Base-by-base conservation (phyloP, 441 rosid species). In the Erodium trifolium region DNA sequence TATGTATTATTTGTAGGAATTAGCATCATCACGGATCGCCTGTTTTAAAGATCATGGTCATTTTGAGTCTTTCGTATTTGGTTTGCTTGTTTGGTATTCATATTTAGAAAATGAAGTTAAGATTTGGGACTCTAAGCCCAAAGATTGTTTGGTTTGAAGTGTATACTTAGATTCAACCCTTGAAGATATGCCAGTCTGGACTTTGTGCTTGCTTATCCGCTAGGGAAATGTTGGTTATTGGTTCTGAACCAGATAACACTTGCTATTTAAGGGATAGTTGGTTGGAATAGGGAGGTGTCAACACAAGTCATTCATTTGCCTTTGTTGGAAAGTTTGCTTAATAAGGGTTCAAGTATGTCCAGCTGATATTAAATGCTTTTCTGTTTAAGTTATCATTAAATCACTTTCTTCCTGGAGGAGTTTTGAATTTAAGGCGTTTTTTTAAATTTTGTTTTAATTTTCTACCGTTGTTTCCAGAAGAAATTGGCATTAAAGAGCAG, bases 401-500 rank as follows among this genome's bases (percentile, higher is more conserved):
- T 51, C 59, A 41, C 59, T 5, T 53, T 14, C 18, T 16, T 5
- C 18, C 5, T 16, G 60, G 14, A 53, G 35, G 8, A 43, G 55
- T 17, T 62, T 55, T 55, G 18, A 35, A 7, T 55, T 66, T 65
- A n/a, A 14, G 72, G 35, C 27, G 6, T 49, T 31, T 63, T 47
- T 17, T 17, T 1, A 9, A 12, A 63, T 76, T n/a, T 53, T 49
- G 1, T 49, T n/a, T 49, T 49, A 4, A 31, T 31, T 31, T 31
- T 31, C 3, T 31, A 31, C 3, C 17, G 10, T 43, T 43, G 4
- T 16, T 16, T 16, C 3, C 3, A 6, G 23, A 53, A 16, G 23
- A 53, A 53, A 16, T 53, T 53, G 60, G 8, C 60, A 53, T 53
- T 17, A 23, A 53, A 53, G 19, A 53, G 72, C 83, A 82, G 88